Conservation (phyloP, 2,329 filamentous ascomycete species). For the Colletotrichum scovillei region DNA sequence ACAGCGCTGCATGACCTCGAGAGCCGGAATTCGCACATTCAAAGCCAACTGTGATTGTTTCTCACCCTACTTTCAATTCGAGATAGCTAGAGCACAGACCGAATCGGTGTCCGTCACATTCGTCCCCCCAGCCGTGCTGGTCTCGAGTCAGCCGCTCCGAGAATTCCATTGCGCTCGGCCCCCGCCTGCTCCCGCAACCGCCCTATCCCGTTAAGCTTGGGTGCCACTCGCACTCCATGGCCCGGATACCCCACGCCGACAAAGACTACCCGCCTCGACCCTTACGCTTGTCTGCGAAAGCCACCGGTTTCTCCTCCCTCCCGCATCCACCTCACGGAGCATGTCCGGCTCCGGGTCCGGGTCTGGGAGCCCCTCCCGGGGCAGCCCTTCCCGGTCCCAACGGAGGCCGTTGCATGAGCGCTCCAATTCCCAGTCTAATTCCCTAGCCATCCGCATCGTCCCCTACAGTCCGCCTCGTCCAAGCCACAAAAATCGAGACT, state of each 20-base stretch:
- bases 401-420: constrained; percentile 52
- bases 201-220: neutral
- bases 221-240: constrained; percentile 23
- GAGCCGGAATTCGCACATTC: neutral
- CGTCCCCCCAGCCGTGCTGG: neutral
- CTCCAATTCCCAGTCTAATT: constrained; percentile 54
- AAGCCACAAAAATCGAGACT: constrained; percentile 35
- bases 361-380: constrained; percentile 36
- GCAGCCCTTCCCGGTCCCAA: constrained; percentile 41
- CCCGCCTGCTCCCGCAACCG: neutral
- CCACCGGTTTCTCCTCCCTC: neutral
- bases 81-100: constrained; percentile 22
- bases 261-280: constrained; percentile 27
- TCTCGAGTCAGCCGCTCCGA: constrained; percentile 10
- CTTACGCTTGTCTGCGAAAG: constrained; percentile 7
- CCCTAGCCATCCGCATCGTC: constrained; percentile 58
- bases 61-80: neutral
- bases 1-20: neutral
- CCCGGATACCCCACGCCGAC: constrained; percentile 3
- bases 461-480: constrained; percentile 59
- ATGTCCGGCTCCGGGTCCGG: constrained; percentile 43
- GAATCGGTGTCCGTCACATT: neutral
- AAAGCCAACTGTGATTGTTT: neutral
- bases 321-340: constrained; percentile 22
- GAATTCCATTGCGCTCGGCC: neutral